These are phyloP conservation scores for Leucogyrophana mollusca DNA, from an alignment of 768 basidiomycete species.

Conservation along the genomic window DNA sequence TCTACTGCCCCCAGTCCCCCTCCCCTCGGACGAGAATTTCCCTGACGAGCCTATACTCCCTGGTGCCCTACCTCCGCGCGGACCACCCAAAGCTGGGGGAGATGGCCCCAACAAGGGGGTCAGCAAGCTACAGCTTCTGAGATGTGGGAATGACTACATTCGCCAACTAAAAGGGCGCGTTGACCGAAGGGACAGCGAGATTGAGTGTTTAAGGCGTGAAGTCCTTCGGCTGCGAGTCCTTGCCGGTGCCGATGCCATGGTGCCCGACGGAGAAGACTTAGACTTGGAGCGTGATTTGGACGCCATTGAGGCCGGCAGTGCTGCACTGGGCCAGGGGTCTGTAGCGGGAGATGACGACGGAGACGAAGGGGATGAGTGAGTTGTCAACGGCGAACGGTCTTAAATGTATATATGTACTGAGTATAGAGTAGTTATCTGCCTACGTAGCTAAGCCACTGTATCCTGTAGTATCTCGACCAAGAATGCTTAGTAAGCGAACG, in stretches of 20 bases:
- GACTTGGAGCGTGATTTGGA: constrained; percentile 31
- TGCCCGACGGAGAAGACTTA: constrained; percentile 19
- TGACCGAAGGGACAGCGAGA: constrained; percentile 79
- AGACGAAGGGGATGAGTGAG: constrained; percentile 25
- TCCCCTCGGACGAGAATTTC: constrained; percentile 71
- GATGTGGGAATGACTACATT: constrained; percentile 90
- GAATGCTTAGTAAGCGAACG: too few relatives aligned
- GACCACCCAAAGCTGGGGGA: constrained; percentile 78
- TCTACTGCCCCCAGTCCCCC: constrained; percentile 85
- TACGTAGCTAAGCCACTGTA: too few relatives aligned
- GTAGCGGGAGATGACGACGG: constrained; percentile 29
- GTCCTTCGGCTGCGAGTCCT: constrained; percentile 54
- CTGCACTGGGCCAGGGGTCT: constrained; percentile 16
- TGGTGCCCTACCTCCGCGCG: constrained; percentile 85
- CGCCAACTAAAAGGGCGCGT: constrained; percentile 72
- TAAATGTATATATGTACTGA: constrained; percentile 10
- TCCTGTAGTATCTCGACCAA: too few relatives aligned
- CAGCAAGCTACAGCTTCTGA: constrained; percentile 88
- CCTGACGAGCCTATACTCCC: constrained; percentile 77
- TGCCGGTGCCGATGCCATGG: constrained; percentile 17
- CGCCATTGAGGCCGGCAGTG: constrained; percentile 20
- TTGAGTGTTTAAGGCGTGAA: constrained; percentile 63
- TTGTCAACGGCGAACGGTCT: constrained; percentile 14
- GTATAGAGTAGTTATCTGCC: too few relatives aligned
- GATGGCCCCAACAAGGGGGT: constrained; percentile 96